Base-by-base conservation (phyloP, 208 protist species). In the Leishmania martiniquensis region DNA sequence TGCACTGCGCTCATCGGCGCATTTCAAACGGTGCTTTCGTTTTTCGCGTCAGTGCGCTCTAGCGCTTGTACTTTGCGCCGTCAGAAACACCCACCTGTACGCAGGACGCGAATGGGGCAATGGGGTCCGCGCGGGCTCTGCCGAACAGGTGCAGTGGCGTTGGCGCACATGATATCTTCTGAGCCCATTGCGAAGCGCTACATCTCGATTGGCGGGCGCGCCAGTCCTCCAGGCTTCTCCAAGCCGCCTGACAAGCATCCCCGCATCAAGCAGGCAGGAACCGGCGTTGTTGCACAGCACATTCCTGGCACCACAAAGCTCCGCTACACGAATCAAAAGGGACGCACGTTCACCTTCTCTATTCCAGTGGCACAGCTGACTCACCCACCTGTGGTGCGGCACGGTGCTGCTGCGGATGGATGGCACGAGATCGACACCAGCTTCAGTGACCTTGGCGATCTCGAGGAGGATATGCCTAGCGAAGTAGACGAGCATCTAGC, bases 281-380 rank as follows among this genome's bases (percentile, higher is more conserved):
- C 62, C 0, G 72, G 80, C 15, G 85, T 80, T 15, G 72, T 93
- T 42, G 83, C 87, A 4, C 87, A 86, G 55, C 86, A 85, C 45
- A 86, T 97, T 45, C 88, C 93, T 7, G 91, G 91, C 65, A 97
- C 93, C 10, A 97, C 93, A 13, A 96, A 95, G 79, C 74, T 97
- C 34, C 80, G 80, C 32, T 95, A 95, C 89, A 97, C 93, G 44
- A 97, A 97, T 76, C 83, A 87, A 49, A 93, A 92, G 60, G 93
- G 93, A n/a, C 87, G 91, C 44, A 89, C 87, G 22, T 97, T 97
- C 76, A 85, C 79, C 6, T 97, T 97, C 65, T 90, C 89, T 15
- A 90, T 97, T 52, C 93, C 93, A 32, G 88, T 96, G 17, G 52
- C 86, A 32, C 87, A 93, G 72, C 80, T 97, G 3, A 95, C 91